phyloP scores from a whole-genome alignment of 768 basidiomycete genomes.

The Russula earlei region DNA sequence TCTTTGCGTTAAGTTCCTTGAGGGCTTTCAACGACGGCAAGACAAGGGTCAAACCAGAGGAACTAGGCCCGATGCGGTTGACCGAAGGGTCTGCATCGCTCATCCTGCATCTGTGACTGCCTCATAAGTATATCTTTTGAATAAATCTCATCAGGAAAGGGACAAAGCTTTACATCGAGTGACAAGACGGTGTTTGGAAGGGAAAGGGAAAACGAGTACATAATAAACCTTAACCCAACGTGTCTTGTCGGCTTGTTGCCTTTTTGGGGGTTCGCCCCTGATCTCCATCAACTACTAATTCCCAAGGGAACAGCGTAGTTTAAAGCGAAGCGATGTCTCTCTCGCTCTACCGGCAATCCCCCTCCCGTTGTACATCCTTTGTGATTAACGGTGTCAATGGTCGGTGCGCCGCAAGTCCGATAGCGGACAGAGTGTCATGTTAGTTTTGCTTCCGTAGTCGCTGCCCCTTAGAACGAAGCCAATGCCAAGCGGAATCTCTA shows the following conservation, averaged over 20 bases:
- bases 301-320: constrained; percentile 1
- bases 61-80: constrained; percentile 8
- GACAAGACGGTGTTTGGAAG: neutral
- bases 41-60: constrained; percentile 52
- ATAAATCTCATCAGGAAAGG: neutral
- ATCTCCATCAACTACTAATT: too few species aligned
- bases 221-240: neutral
- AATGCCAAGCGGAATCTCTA: too few species aligned
- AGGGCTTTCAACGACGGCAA: constrained; percentile 57
- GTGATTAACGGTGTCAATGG: too few species aligned
- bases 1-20: constrained; percentile 45
- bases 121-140: neutral
- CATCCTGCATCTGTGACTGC: neutral
- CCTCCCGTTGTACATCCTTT: too few species aligned
- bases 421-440: too few species aligned
- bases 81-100: neutral
- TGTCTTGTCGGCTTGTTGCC: neutral
- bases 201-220: neutral
- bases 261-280: neutral
- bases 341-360: too few species aligned
- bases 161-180: neutral
- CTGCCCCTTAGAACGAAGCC: too few species aligned
- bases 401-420: too few species aligned
- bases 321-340: neutral
- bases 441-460: too few species aligned